Evolutionary conservation across 306 rosid genomes (phyloP).

Genomic region (Malus sieversii): DNA sequence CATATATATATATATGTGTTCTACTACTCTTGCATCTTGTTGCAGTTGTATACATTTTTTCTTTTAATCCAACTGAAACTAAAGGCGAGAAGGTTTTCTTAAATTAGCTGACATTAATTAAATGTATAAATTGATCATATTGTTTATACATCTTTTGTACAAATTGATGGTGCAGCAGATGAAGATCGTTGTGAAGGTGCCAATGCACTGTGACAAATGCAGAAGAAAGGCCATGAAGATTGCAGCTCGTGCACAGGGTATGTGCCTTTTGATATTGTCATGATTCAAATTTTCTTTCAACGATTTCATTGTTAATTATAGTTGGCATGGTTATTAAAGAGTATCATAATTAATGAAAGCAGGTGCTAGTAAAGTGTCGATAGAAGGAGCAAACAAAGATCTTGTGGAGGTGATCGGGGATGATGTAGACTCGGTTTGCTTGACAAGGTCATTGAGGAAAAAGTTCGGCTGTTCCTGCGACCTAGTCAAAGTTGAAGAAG

Average conservation of each 20-base stretch:
- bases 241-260: slow-evolving; percentile 16
- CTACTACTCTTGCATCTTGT: too few species aligned
- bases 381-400: slow-evolving; percentile 3
- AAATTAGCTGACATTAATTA: background rate
- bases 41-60: too few species aligned
- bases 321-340: background rate
- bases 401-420: slow-evolving; percentile 21
- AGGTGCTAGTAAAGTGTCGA: slow-evolving; percentile 28
- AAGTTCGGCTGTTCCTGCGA: background rate
- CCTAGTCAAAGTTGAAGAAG: slow-evolving; percentile 7
- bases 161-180: slow-evolving; percentile 18
- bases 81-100: background rate
- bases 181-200: slow-evolving; percentile 22
- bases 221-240: slow-evolving; percentile 32
- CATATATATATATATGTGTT: too few species aligned
- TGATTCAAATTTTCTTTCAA: background rate
- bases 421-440: background rate
- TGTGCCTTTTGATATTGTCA: background rate
- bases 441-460: slow-evolving; percentile 1
- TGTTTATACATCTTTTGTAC: background rate
- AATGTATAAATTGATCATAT: background rate
- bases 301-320: background rate
- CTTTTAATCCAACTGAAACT: too few species aligned
- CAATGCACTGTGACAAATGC: slow-evolving; percentile 12
- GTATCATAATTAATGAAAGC: background rate